Percentiles rank a stretch among this genome's conserved stretches.
Evolutionary conservation across 495 filamentous ascomycete genomes (phyloP).

Genomic region (Penicillium pancosmium): DNA sequence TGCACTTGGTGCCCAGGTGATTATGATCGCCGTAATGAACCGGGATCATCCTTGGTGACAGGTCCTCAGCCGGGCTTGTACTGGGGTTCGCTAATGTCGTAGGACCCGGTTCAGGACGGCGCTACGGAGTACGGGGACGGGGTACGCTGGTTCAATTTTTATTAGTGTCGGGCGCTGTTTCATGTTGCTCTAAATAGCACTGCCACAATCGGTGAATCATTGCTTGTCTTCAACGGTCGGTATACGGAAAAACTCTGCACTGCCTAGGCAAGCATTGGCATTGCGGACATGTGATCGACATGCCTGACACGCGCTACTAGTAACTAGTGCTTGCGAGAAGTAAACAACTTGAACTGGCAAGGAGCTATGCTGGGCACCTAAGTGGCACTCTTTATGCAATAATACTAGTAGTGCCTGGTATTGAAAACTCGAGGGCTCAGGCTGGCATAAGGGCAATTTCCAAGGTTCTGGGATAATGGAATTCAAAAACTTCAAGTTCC

Average conservation of each 20-base stretch:
- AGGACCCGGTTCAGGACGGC: background rate
- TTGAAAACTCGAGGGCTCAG: too few species aligned
- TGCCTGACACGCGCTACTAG: background rate
- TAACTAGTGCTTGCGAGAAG: background rate
- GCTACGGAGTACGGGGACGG: background rate
- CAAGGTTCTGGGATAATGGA: too few species aligned
- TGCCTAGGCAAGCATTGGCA: background rate
- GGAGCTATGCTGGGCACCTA: too few species aligned
- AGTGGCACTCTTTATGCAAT: too few species aligned
- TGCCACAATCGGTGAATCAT: conserved; percentile 3
- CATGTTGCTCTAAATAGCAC: background rate
- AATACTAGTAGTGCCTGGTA: too few species aligned
- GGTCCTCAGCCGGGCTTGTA: background rate
- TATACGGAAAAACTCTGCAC: background rate
- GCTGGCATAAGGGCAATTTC: too few species aligned
- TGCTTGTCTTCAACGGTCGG: conserved; percentile 4
- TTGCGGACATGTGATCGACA: conserved; percentile 2
- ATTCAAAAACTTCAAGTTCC: too few species aligned
- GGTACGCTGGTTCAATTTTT: background rate
- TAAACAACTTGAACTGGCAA: background rate
- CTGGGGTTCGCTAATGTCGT: conserved; percentile 1
- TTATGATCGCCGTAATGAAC: conserved; percentile 4
- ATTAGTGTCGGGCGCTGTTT: conserved; percentile 1
- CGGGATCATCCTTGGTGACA: conserved; percentile 5
- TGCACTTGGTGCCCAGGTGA: background rate